Evolutionary conservation across 768 basidiomycete genomes (phyloP).

Genomic region (Termitomyces heimii): DNA sequence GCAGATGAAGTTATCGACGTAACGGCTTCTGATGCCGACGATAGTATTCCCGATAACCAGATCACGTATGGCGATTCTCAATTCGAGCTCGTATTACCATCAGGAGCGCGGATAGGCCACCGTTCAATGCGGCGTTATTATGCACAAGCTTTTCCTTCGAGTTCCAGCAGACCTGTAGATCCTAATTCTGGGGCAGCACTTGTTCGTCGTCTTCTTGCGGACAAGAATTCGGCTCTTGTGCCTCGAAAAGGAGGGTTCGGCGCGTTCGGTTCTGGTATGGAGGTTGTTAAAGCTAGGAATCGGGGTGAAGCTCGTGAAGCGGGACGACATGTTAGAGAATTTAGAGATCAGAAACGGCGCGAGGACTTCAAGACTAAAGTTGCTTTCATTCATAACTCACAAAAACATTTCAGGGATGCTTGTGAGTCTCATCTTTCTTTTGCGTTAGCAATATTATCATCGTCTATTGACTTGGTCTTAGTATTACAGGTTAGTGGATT

Average conservation of each 20-base stretch:
- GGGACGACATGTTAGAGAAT: constrained; percentile 77
- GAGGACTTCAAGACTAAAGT: constrained; percentile 86
- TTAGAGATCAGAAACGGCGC: constrained; percentile 70
- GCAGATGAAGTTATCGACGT: constrained; percentile 41
- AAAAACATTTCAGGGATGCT: constrained; percentile 86
- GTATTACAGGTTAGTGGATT: constrained; percentile 15
- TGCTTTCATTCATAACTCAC: constrained; percentile 73
- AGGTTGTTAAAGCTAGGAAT: constrained; percentile 88
- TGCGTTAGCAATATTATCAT: neutral
- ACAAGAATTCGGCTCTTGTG: constrained; percentile 82
- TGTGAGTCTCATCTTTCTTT: constrained; percentile 31
- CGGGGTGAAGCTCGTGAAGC: constrained; percentile 94
- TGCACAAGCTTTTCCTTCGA: constrained; percentile 64
- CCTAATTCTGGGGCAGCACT: constrained; percentile 70
- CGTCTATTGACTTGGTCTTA: neutral
- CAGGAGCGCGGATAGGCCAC: constrained; percentile 89
- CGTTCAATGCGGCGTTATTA: constrained; percentile 84
- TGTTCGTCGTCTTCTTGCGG: constrained; percentile 71
- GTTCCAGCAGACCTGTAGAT: constrained; percentile 43
- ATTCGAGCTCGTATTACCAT: constrained; percentile 89
- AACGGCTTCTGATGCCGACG: constrained; percentile 28
- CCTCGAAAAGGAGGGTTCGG: constrained; percentile 84
- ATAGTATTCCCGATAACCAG: constrained; percentile 42
- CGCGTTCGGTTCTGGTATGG: constrained; percentile 74
- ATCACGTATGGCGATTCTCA: constrained; percentile 75